Evolutionary conservation across 2,329 filamentous ascomycete species (phyloP), one percentile per base, ranked within the genome.

Genomic region (Rutstroemia sp.): DNA sequence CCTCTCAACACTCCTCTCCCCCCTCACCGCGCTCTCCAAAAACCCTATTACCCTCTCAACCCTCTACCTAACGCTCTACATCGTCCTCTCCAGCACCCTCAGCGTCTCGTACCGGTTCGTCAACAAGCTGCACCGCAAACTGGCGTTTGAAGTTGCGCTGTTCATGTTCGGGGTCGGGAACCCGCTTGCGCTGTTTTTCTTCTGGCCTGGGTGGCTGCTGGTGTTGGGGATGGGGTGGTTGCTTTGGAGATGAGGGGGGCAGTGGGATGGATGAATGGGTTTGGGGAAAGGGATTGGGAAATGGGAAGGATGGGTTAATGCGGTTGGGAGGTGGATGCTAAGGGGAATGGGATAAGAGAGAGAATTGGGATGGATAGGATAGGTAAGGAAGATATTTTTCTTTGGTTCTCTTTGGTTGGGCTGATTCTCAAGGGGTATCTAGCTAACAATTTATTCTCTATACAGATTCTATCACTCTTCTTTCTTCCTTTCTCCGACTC

Each of bases 201-300:
- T 69, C 34, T 69, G 67, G 67, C 67, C 67, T 0, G 67, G 67
- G 5, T 69, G 67, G 67, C 56, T 68, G 21, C 49, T 68, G 16
- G 57, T 58, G 4, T 34, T 60, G 6, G 60, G 27, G 9, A 27
- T 21, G 4, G 4, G 41, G 21, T 56, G 47, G 39, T 45, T 21
- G 25, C n/a, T 45, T 39, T 27, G 27, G 21, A 42, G 50, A 2
- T 45, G 23, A 46, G 27, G 30, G 3, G 19, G 19, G 23, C 4
- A 4, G 23, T 7, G 37, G 2, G 23, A 21, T 39, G 34, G n/a
- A 7, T 27, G 25, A 4, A n/a, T 14, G 5, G 34, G 8, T 37
- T 50, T 25, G 4, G 30, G 3, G 17, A 21, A 6, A 9, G 14
- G 12, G 23, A 23, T 12, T 12, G 8, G 10, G 1, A 17, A 17